Conservation (phyloP, 352 stramenopile genomes). For the Globisporangium paroecandrum region DNA sequence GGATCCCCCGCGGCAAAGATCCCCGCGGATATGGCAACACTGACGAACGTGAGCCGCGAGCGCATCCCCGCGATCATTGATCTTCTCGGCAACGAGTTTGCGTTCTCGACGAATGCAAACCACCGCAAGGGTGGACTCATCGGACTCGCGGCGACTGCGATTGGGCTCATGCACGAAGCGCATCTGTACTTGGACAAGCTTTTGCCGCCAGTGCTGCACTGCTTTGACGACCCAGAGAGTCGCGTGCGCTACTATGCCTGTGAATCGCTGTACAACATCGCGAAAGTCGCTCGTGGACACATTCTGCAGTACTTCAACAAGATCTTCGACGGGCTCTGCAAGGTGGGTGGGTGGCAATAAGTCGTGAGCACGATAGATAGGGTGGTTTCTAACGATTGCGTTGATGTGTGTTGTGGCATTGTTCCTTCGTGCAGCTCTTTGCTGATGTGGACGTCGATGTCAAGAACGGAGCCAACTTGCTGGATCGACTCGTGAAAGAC, state of each 20-base stretch:
- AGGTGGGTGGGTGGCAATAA: slow-evolving; percentile 22
- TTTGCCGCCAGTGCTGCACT: slow-evolving; percentile 97
- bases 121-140: slow-evolving; percentile 99
- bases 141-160: slow-evolving; percentile 95
- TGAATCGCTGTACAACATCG: slow-evolving; percentile 99
- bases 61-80: slow-evolving; percentile 94
- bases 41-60: slow-evolving; percentile 57
- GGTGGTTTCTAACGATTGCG: background rate
- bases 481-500: slow-evolving; percentile 95
- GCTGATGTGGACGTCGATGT: slow-evolving; percentile 99
- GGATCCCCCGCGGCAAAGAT: slow-evolving; percentile 38
- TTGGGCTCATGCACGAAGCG: slow-evolving; percentile 94
- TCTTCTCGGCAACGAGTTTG: slow-evolving; percentile 97
- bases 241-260: slow-evolving; percentile 99
- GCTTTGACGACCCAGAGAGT: slow-evolving; percentile 98
- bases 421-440: slow-evolving; percentile 88
- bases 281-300: slow-evolving; percentile 93
- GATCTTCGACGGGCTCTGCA: slow-evolving; percentile 97
- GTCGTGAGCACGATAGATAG: background rate
- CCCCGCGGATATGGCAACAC: slow-evolving; percentile 11
- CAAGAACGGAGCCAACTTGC: slow-evolving; percentile 94
- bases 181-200: slow-evolving; percentile 92
- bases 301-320: slow-evolving; percentile 99
- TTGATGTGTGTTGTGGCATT: background rate
- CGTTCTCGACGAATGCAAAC: slow-evolving; percentile 97